phyloP scores from a whole-genome alignment of 78 protist genomes.

The Chrysochromulina parva region DNA sequence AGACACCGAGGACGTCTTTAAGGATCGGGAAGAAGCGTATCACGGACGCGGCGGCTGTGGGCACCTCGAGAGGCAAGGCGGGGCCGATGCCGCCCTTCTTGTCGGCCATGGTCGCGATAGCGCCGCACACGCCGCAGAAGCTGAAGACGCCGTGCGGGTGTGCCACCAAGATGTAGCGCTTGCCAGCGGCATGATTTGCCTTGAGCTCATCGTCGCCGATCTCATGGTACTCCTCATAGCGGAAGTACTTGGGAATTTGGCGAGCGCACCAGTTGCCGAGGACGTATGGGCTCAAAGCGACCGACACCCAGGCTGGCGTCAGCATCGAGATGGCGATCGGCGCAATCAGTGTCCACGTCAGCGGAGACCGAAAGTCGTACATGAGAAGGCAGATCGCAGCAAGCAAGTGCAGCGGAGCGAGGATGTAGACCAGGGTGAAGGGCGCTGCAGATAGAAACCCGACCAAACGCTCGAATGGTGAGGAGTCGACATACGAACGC shows the following conservation, averaged over 20 bases:
- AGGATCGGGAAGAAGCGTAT: background rate
- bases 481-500: background rate
- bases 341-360: background rate
- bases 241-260: background rate
- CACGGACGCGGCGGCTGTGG: conserved; percentile 10
- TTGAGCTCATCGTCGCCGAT: background rate
- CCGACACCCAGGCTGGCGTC: background rate
- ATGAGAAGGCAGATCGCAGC: background rate
- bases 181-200: too few species aligned
- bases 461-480: background rate
- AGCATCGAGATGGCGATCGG: background rate
- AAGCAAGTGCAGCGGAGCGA: background rate
- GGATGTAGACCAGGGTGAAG: background rate
- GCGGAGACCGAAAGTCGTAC: too few species aligned
- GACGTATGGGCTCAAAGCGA: background rate
- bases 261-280: background rate
- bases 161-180: background rate
- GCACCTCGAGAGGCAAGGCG: background rate
- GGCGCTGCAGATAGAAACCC: background rate
- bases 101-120: background rate
- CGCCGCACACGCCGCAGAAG: background rate
- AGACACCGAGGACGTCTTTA: conserved; percentile 3
- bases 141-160: conserved; percentile 21
- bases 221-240: background rate
- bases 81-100: background rate